Base-by-base conservation (phyloP, 164 flowering plant genomes). In the Magnolia changhungtana region DNA sequence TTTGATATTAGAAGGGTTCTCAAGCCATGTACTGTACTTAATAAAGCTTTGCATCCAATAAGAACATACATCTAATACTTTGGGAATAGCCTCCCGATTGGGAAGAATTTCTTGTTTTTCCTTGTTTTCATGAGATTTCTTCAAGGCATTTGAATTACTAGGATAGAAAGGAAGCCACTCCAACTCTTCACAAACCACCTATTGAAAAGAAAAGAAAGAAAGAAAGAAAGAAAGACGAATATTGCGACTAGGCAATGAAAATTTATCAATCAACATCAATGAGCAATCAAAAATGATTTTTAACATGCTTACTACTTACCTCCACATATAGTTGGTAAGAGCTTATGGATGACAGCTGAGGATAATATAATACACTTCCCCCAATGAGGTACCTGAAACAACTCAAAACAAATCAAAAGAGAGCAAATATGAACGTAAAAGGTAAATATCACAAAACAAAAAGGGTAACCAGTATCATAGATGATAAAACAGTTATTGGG, bases 101-200 rank as follows among this genome's bases (percentile, higher is more conserved):
- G 97, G 95, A 75, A 90, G 89, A 70, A 84, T 84, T 79, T 89
- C 89, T 78, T 64, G 79, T 80, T 85, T 86, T 76, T 75, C 86
- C 71, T 76, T 82, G 74, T 89, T 92, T 58, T 87, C 91, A 85
- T 81, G 89, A 16, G 83, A 74, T 73, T 77, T 84, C 77, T 85
- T 89, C 64, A 75, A 58, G 63, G 78, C 68, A 79, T 81, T 81
- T 64, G 52, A 29, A 74, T 55, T 80, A 72, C 84, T 83, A 29
- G 91, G 93, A 86, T 91, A 96, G 77, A 96, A 96, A 75, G 93
- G 93, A 86, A 96, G 90, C 98, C 99, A 96, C 63, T 94, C 98
- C 86, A 96, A 78, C 87, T 94, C 99, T 87, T 96, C 99, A 86
- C 98, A 94, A 50, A 92, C 99, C 73, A 96, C 97, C 99, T 94